Evolutionary conservation across 768 basidiomycete species (phyloP), one percentile per base, ranked within the genome.

Genomic region (Phlegmacium glaucopus): DNA sequence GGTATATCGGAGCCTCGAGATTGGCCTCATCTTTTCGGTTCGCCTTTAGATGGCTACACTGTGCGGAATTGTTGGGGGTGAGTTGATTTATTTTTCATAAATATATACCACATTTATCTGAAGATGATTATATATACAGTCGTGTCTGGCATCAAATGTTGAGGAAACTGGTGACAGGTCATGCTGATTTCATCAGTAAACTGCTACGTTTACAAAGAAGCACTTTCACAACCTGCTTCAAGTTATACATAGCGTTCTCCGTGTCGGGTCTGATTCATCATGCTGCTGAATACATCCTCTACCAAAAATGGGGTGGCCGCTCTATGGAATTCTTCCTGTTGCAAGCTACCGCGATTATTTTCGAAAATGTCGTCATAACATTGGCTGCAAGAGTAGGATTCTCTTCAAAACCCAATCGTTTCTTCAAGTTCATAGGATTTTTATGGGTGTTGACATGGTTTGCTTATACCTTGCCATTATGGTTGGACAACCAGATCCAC

Each of bases 61-160:
- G 44, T 76, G 11, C 64, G 69, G 13, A 60, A 61, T 4, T 62
- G 69, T 22, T 75, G 73, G 74, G 65, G 72, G 71, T 72, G 50
- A 52, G 69, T 59, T 16, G 37, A 13, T 12, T 11, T 6, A 18
- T 40, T 11, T 10, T 36, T 38, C 29, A 29, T 48, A 37, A 10
- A 15, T 44, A 10, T 36, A 17, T 32, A n/a, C n/a, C n/a, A n/a
- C n/a, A n/a, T n/a, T n/a, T n/a, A n/a, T 29, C 28, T 6, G 18
- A 43, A 45, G 39, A 47, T 43, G n/a, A 27, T 41, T 7, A 5
- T 10, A 39, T 12, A n/a, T 25, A 66, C 22, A 22, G 22, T 13
- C 60, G 60, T 26, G 55, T 60, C 0, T 73, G 71, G 70, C 72
- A 74, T 48, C 72, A 74, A 44, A 47, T 60, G 28, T 36, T 71